phyloP scores from a whole-genome alignment of 1,284 basidiomycete genomes.

The Sanguinoderma infundibulare region DNA sequence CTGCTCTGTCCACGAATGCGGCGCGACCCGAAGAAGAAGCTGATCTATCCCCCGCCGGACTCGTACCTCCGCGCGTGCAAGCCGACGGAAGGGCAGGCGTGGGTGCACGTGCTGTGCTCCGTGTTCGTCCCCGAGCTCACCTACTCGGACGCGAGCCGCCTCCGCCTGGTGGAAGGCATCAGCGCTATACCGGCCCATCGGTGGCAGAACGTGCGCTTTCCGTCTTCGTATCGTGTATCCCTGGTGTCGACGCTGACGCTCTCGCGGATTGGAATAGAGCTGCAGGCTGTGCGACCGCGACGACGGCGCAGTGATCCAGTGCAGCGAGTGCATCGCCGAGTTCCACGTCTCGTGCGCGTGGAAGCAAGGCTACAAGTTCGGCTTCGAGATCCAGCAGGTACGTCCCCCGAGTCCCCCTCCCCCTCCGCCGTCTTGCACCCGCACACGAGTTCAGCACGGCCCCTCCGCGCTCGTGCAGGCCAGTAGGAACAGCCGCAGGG shows the following conservation, averaged over 20 bases:
- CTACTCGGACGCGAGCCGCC: slow-evolving; percentile 74
- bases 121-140: slow-evolving; percentile 85
- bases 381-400: slow-evolving; percentile 88
- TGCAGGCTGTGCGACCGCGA: slow-evolving; percentile 66
- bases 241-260: background rate
- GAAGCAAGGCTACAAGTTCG: slow-evolving; percentile 81
- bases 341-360: slow-evolving; percentile 94
- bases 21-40: slow-evolving; percentile 52
- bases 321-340: slow-evolving; percentile 79
- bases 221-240: background rate
- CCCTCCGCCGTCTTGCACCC: too few relatives aligned
- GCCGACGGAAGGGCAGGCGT: slow-evolving; percentile 92
- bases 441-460: background rate
- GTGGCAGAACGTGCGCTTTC: slow-evolving; percentile 61
- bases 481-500: slow-evolving; percentile 73
- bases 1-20: slow-evolving; percentile 70
- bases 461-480: slow-evolving; percentile 48
- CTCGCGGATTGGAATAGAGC: slow-evolving; percentile 41
- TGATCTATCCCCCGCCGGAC: slow-evolving; percentile 53
- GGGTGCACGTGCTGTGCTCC: slow-evolving; percentile 91
- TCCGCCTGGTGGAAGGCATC: slow-evolving; percentile 88
- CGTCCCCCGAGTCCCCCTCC: slow-evolving; percentile 36
- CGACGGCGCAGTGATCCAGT: slow-evolving; percentile 84
- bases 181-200: slow-evolving; percentile 70
- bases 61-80: slow-evolving; percentile 86